Evolutionary conservation across 2,329 filamentous ascomycete species (phyloP), one percentile per base, ranked within the genome.

Genomic region (Chrysoporthe deuterocubensis): DNA sequence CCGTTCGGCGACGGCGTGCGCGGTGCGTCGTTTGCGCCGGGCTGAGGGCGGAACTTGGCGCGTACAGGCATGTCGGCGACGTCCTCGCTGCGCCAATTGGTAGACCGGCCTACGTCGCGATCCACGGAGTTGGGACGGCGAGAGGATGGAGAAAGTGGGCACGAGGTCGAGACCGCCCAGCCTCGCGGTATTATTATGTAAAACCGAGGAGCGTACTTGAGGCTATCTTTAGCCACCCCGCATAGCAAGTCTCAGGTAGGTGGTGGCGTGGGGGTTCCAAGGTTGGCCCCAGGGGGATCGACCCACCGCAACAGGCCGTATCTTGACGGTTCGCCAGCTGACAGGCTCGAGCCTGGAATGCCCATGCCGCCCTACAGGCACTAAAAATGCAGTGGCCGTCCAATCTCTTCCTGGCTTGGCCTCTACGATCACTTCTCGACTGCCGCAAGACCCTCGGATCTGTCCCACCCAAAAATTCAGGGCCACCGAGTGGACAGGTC

Each of bases 1-100:
- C 68, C 73, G 42, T 74, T 66, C 2, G 80, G 80, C 14, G 81
- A 82, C 11, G 78, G 76, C 26, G 77, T 77, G 43, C 78, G 76
- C 21, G 73, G 64, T 7, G 67, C 69, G 18, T 63, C 69, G 34
- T 78, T 76, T 14, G 70, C 73, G 63, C 72, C 72, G 3, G 73
- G 69, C 52, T 74, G 64, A 44, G 75, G 72, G 62, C 76, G 75
- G 65, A 79, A 78, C 73, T 79, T 82, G 72, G 82, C 79, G 72
- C 81, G 81, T 67, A 82, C 72, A 72, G 76, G 74, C 76, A 79
- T 79, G 40, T 62, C 71, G 61, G 64, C 61, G 14, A 40, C 58
- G 42, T 52, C 34, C 11, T 52, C 40, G 44, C n/a, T 52, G 62
- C 34, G 40, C 54, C 34, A 34, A 40, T n/a, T 34, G 59, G 16